Conservation (phyloP, 371 early-diverging fungal species). For the Rhizopus delemar region DNA sequence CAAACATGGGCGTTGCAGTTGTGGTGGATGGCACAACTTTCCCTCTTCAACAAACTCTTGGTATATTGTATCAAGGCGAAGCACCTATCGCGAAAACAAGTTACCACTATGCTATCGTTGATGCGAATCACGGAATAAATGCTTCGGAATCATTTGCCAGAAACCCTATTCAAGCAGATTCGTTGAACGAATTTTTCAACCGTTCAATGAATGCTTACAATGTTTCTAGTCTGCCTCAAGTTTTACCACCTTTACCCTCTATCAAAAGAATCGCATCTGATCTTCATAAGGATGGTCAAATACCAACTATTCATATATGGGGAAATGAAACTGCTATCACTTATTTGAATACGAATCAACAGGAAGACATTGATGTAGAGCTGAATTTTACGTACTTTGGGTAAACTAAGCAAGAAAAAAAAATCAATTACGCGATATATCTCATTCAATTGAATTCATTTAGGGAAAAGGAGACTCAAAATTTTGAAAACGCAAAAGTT, state of each 20-base stretch:
- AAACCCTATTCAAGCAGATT: conserved; percentile 7
- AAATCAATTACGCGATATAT: not conserved
- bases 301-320: conserved; percentile 33
- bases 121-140: conserved; percentile 4
- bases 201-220: conserved; percentile 14
- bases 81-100: conserved; percentile 20
- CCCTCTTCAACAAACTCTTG: conserved; percentile 3
- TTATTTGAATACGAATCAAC: conserved; percentile 22
- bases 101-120: conserved; percentile 19
- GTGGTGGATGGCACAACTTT: conserved; percentile 9
- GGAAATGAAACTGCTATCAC: conserved; percentile 19
- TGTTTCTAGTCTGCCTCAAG: conserved; percentile 8
- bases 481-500: conserved; percentile 22
- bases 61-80: conserved; percentile 12
- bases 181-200: conserved; percentile 24
- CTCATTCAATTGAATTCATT: not conserved
- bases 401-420: conserved; percentile 4
- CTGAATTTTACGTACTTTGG: conserved; percentile 32
- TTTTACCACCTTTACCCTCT: conserved; percentile 4
- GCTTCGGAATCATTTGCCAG: conserved; percentile 20
- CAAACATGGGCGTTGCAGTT: conserved; percentile 7
- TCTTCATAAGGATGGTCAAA: conserved; percentile 24
- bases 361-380: conserved; percentile 15
- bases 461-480: conserved; percentile 8
- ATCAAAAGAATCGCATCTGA: conserved; percentile 15